Conservation (phyloP, 257 asterid species). For the Solanum corneliomulleri region DNA sequence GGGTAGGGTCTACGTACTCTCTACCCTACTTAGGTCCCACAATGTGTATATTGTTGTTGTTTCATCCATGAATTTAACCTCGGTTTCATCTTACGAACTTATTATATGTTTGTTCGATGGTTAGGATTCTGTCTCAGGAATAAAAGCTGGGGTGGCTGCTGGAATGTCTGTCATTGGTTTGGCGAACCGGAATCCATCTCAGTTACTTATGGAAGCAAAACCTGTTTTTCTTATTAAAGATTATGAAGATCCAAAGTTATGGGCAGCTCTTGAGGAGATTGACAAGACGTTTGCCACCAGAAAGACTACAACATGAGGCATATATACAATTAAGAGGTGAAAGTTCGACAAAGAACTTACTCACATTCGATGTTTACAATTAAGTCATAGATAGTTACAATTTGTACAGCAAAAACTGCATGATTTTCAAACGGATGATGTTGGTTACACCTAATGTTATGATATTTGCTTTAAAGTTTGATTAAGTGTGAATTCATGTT, state of each 20-base stretch:
- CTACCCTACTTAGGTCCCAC: too few relatives aligned
- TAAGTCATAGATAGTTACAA: not conserved
- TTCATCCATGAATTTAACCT: not conserved
- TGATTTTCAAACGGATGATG: too few relatives aligned
- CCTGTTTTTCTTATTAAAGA: slow-evolving; percentile 67
- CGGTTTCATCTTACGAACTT: not conserved
- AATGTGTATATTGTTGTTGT: not conserved
- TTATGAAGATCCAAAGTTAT: slow-evolving; percentile 75
- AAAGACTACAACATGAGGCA: not conserved
- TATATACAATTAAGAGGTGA: not conserved
- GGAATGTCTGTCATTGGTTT: slow-evolving; percentile 72
- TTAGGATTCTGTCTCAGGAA: slow-evolving; percentile 86
- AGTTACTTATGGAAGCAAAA: slow-evolving; percentile 50
- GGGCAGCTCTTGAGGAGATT: slow-evolving; percentile 59
- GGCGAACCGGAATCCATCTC: slow-evolving; percentile 62
- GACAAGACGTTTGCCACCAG: slow-evolving; percentile 21
- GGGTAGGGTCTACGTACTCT: not conserved
- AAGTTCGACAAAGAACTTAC: not conserved
- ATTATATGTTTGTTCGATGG: not conserved
- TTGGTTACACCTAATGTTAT: not conserved
- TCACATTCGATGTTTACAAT: not conserved
- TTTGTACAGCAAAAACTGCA: not conserved
- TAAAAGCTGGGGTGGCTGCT: slow-evolving; percentile 93
- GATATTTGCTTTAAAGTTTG: not conserved
- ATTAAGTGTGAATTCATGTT: not conserved